phyloP scores from a whole-genome alignment of 1,284 basidiomycete species.

The Ceratobasidium papillatum region DNA sequence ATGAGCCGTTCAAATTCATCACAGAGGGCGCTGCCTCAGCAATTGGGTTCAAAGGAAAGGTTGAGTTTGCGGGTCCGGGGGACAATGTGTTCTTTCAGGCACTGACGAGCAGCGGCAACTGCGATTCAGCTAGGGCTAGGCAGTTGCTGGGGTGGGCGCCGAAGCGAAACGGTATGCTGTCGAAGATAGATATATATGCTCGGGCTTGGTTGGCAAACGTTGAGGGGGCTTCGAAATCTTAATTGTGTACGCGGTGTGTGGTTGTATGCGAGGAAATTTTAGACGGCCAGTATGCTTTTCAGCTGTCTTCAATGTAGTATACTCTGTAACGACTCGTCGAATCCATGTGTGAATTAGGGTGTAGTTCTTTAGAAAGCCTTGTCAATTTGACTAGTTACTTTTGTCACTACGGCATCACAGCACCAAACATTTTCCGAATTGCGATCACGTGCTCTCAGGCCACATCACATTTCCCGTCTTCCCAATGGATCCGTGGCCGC shows the following conservation, averaged over 20 bases:
- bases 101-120: slow-evolving; percentile 5
- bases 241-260: not conserved
- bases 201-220: not conserved
- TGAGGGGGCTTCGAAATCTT: not conserved
- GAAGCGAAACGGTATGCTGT: slow-evolving; percentile 1
- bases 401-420: not conserved
- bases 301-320: not conserved
- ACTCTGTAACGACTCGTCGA: no score
- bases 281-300: not conserved
- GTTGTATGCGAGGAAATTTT: not conserved
- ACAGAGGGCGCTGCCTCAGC: not conserved
- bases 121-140: not conserved
- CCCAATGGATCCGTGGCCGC: slow-evolving; percentile 26
- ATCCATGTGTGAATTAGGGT: no score
- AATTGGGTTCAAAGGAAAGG: not conserved
- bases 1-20: slow-evolving; percentile 13
- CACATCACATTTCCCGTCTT: slow-evolving; percentile 12
- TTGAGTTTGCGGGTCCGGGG: slow-evolving; percentile 6
- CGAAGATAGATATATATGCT: slow-evolving; percentile 1
- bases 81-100: slow-evolving; percentile 15
- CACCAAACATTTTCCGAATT: not conserved
- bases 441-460: slow-evolving; percentile 10
- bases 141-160: slow-evolving; percentile 12
- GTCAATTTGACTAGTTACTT: no score
- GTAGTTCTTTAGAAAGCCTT: no score